Evolutionary conservation across 2,329 filamentous ascomycete genomes (phyloP).

Genomic region (Claviceps spartinae): DNA sequence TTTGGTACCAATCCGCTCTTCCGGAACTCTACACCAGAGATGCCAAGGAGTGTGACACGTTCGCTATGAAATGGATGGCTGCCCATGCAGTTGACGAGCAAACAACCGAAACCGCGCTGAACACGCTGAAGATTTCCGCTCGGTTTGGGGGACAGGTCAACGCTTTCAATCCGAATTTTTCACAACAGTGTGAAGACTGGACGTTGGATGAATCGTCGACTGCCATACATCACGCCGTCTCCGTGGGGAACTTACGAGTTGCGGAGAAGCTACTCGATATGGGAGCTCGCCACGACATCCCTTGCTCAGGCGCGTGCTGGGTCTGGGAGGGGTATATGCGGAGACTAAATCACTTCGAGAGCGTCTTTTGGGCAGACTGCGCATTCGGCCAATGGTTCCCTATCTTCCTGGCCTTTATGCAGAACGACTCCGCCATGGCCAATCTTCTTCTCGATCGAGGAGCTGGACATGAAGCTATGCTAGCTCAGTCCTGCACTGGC

Average conservation of each 20-base stretch:
- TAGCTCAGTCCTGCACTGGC: no score
- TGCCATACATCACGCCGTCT: slow-evolving; percentile 1
- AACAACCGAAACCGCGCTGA: background rate
- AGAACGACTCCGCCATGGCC: background rate
- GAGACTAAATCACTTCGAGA: background rate
- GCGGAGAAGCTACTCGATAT: background rate
- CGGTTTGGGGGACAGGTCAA: background rate
- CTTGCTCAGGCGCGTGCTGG: background rate
- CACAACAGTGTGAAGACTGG: background rate
- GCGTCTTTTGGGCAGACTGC: background rate
- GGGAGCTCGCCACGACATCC: background rate
- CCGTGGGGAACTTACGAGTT: background rate
- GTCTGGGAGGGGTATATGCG: background rate
- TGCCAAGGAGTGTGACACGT: background rate
- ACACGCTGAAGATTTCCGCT: background rate
- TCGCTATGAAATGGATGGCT: slow-evolving; percentile 3
- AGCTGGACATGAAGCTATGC: background rate
- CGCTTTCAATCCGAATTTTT: background rate
- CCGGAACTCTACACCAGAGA: background rate
- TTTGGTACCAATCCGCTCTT: background rate
- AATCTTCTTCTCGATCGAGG: background rate
- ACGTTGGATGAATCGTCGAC: background rate
- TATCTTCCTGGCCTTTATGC: background rate
- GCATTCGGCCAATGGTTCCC: background rate
- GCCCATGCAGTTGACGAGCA: background rate